phyloP scores from a whole-genome alignment of 805 yeast species.

The Saturnispora mendoncae region DNA sequence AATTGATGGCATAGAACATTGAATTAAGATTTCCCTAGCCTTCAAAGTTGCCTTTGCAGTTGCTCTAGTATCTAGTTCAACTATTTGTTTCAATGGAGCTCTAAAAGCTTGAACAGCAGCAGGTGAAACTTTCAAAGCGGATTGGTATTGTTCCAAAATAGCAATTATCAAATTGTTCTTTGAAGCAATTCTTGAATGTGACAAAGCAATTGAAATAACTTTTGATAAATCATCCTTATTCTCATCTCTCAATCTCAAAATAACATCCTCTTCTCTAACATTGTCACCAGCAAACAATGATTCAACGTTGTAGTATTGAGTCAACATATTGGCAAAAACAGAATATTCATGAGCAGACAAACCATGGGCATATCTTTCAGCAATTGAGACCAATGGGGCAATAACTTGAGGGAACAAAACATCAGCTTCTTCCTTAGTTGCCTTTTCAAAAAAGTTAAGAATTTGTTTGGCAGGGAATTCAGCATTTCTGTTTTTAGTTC shows the following conservation, averaged over 20 bases:
- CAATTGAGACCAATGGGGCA: slow-evolving; percentile 67
- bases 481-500: slow-evolving; percentile 54
- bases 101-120: slow-evolving; percentile 60
- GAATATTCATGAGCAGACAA: slow-evolving; percentile 74
- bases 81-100: slow-evolving; percentile 65
- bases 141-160: slow-evolving; percentile 73
- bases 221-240: slow-evolving; percentile 64
- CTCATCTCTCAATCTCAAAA: slow-evolving; percentile 80
- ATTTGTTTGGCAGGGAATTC: slow-evolving; percentile 93
- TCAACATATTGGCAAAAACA: slow-evolving; percentile 60
- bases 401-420: slow-evolving; percentile 45
- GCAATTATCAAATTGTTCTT: slow-evolving; percentile 87
- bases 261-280: slow-evolving; percentile 80
- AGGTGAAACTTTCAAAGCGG: slow-evolving; percentile 63
- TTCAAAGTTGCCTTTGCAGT: slow-evolving; percentile 90
- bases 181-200: slow-evolving; percentile 89
- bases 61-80: slow-evolving; percentile 81
- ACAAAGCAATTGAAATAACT: slow-evolving; percentile 67
- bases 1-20: slow-evolving; percentile 93
- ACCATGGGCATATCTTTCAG: slow-evolving; percentile 64
- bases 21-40: slow-evolving; percentile 93
- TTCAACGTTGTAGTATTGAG: slow-evolving; percentile 73
- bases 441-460: slow-evolving; percentile 59
- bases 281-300: slow-evolving; percentile 66
- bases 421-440: slow-evolving; percentile 41